Percentiles rank a stretch among this genome's conserved stretches.
These are phyloP conservation scores for Cymodocea nodosa DNA, from an alignment of 116 monocot species.

Conservation along the genomic window DNA sequence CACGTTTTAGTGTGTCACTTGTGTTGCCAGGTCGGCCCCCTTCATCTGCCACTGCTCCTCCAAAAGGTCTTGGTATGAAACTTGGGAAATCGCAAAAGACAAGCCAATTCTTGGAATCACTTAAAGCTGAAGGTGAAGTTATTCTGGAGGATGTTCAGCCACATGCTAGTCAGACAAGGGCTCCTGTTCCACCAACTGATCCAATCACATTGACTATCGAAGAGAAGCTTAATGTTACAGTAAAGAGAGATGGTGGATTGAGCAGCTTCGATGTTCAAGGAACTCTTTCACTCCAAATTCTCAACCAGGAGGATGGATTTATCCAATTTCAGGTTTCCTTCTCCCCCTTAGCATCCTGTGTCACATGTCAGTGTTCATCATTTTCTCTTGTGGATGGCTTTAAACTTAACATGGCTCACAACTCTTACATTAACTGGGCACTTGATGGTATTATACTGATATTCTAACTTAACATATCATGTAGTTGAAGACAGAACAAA, in stretches of 20 bases:
- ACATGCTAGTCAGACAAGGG: constrained; percentile 32
- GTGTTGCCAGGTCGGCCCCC: constrained; percentile 46
- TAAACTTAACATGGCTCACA: too few species aligned
- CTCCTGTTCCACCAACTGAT: constrained; percentile 57
- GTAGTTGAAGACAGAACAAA: too few species aligned
- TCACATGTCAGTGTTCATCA: too few species aligned
- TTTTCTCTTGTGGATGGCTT: too few species aligned
- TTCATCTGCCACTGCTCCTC: constrained; percentile 66
- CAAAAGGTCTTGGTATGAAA: constrained; percentile 94
- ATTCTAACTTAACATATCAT: too few species aligned
- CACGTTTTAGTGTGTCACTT: background rate
- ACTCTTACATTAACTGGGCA: too few species aligned
- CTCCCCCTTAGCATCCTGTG: too few species aligned
- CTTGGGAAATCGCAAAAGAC: constrained; percentile 81
- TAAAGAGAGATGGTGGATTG: constrained; percentile 85
- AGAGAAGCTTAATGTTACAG: constrained; percentile 66
- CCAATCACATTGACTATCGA: constrained; percentile 87
- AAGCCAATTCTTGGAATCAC: constrained; percentile 83
- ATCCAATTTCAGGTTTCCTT: constrained; percentile 74
- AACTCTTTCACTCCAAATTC: constrained; percentile 91
- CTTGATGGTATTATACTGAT: too few species aligned
- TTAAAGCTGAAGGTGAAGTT: constrained; percentile 97
- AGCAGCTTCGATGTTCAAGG: constrained; percentile 93
- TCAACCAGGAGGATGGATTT: constrained; percentile 89
- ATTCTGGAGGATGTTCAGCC: constrained; percentile 83